A percentile compares a stretch with the other conserved stretches of the same genome.
Conservation (phyloP, 805 yeast species). For the Candida parachauliodes region DNA sequence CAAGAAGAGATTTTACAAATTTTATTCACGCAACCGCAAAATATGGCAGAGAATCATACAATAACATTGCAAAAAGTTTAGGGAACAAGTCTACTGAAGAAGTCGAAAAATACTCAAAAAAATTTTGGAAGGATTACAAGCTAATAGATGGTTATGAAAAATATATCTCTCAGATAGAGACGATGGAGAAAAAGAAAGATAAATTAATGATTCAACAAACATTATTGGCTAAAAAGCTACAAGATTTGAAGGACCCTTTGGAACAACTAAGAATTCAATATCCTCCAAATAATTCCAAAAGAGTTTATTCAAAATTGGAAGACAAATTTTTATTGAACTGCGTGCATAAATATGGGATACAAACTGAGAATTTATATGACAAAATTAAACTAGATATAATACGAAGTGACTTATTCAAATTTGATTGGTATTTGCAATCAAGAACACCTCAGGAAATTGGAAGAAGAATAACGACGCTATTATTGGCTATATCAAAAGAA, state of each 20-base stretch:
- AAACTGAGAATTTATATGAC: conserved; percentile 57
- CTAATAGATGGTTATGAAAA: conserved; percentile 70
- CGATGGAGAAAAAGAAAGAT: conserved; percentile 65
- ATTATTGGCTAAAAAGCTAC: conserved; percentile 51
- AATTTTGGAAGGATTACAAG: conserved; percentile 59
- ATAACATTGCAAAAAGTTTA: conserved; percentile 50
- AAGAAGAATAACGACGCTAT: conserved; percentile 63
- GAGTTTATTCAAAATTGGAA: conserved; percentile 65
- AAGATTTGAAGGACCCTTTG: conserved; percentile 53
- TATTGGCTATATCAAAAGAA: conserved; percentile 68
- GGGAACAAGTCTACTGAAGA: conserved; percentile 58
- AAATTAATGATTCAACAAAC: conserved; percentile 53
- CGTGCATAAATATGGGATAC: conserved; percentile 63
- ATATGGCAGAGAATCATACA: conserved; percentile 53
- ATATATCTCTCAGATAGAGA: conserved; percentile 66
- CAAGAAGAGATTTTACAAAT: conserved; percentile 69
- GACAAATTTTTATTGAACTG: conserved; percentile 63
- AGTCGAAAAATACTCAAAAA: conserved; percentile 53
- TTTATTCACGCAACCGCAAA: conserved; percentile 68
- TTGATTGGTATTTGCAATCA: conserved; percentile 71
- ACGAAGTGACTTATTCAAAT: conserved; percentile 57
- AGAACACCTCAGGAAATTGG: conserved; percentile 70
- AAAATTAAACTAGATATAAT: conserved; percentile 62
- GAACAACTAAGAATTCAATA: conserved; percentile 63
- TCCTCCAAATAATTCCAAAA: conserved; percentile 80